phyloP scores from a whole-genome alignment of 176 grass and related monocot genomes.

The Triticum turgidum region DNA sequence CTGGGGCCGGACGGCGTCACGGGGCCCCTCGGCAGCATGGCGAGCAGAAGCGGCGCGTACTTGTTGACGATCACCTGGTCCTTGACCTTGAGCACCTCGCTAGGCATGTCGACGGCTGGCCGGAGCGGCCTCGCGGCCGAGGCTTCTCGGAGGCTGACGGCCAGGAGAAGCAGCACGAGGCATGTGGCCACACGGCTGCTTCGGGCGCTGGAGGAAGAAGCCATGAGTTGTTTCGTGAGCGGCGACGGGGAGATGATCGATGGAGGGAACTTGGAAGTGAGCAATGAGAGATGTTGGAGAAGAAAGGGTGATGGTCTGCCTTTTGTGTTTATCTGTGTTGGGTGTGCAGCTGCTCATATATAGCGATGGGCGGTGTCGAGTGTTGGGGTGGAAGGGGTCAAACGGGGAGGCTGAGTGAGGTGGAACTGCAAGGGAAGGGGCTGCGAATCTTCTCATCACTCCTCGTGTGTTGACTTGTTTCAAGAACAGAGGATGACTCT shows the following conservation, averaged over 20 bases:
- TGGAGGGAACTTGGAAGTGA: too few relatives aligned
- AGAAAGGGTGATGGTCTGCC: too few relatives aligned
- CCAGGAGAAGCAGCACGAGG: slow-evolving; percentile 26
- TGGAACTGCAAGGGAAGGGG: too few relatives aligned
- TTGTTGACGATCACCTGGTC: slow-evolving; percentile 12
- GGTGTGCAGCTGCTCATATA: background rate
- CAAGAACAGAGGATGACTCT: too few relatives aligned
- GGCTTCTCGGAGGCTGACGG: background rate
- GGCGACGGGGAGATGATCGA: too few relatives aligned
- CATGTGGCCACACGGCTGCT: background rate
- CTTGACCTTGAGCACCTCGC: background rate
- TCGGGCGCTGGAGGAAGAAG: background rate
- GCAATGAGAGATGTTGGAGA: too few relatives aligned
- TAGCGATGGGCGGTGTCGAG: background rate
- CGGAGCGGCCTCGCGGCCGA: slow-evolving; percentile 30
- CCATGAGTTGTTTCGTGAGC: background rate
- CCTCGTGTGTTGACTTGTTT: too few relatives aligned
- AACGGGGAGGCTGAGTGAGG: too few relatives aligned
- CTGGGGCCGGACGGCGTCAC: slow-evolving; percentile 43
- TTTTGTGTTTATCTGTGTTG: too few relatives aligned
- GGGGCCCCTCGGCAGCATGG: slow-evolving; percentile 48
- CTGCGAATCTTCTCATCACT: too few relatives aligned
- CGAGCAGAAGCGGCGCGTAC: slow-evolving; percentile 39
- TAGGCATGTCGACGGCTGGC: background rate
- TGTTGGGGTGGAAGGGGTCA: too few relatives aligned